Base-by-base conservation (phyloP, 2,329 filamentous ascomycete genomes). In the Beauveria sp. region DNA sequence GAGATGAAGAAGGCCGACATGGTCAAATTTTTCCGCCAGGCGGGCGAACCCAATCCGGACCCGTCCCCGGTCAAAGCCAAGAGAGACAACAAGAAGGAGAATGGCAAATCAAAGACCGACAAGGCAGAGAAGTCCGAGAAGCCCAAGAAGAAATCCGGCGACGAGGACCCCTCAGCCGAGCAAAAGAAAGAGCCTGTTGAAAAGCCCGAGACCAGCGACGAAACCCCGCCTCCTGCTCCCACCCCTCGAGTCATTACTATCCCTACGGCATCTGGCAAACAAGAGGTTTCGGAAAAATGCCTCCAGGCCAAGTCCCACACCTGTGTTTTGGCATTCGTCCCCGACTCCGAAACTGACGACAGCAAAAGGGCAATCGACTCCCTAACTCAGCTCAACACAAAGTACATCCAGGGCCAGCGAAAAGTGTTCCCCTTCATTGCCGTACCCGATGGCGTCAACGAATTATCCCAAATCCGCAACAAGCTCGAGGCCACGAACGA, bases 1-100 rank as follows among this genome's bases (percentile, higher is more conserved):
- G 89, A 95, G 66, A 78, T 96, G 72, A 95, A 92, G 74, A 96
- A 96, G 78, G 85, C 87, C 20, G 82, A 83, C 40, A 88, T 99
- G 74, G 79, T 93, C 63, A 80, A 86, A 46, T 99, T 98, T 77
- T 80, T 99, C 49, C 89, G 87, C 2, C 87, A 96, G 74, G 86
- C 82, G 38, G 90, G 88, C 1, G 73, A 84, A 51, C 92, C 93
- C 1, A 96, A 96, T 74, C 86, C 88, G 1, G 90, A 93, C 66
- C 86, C 89, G 20, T 67, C 69, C 4, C 74, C 86, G 1, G 66
- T 74, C 52, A 73, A 67, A 30, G 72, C 79, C 64, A 78, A 76
- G 65, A 75, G 76, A 64, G 74, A 74, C 60, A 73, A 76, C 58
- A 69, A 70, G 49, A 69, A 71, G 22, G 51, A 62, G 16, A 72